Conservation (phyloP, 1,284 basidiomycete genomes). For the Moesziomyces globuligerus region DNA sequence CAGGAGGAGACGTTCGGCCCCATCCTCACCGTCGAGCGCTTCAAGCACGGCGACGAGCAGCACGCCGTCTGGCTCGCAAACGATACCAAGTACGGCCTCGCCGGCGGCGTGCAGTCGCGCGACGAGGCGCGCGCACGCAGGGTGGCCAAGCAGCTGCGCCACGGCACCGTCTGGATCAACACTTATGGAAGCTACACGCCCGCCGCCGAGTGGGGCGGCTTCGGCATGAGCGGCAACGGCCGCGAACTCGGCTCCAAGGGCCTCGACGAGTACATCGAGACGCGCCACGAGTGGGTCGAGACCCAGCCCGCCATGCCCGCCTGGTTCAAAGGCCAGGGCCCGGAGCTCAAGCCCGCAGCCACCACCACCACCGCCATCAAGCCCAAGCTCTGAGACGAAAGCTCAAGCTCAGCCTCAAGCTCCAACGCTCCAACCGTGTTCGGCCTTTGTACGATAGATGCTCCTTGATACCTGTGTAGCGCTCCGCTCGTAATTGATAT, state of each 20-base stretch:
- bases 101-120: conserved; percentile 62
- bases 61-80: conserved; percentile 61
- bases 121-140: conserved; percentile 55
- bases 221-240: conserved; percentile 65
- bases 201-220: conserved; percentile 66
- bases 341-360: conserved; percentile 14
- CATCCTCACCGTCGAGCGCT: conserved; percentile 65
- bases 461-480: too few relatives aligned
- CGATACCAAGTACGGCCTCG: conserved; percentile 66
- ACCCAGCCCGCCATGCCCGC: conserved; percentile 51
- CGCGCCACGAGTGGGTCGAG: conserved; percentile 63
- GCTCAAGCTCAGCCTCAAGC: too few relatives aligned
- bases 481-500: too few relatives aligned
- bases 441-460: too few relatives aligned
- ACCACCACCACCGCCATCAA: conserved; percentile 10
- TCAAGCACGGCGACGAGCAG: conserved; percentile 63
- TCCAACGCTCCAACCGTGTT: too few relatives aligned
- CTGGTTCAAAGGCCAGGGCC: conserved; percentile 62
- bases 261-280: conserved; percentile 65
- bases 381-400: conserved; percentile 29
- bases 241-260: conserved; percentile 64
- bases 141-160: conserved; percentile 59
- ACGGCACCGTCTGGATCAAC: conserved; percentile 66
- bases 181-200: conserved; percentile 64
- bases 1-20: conserved; percentile 66